Conservation (phyloP, 2,329 filamentous ascomycete genomes). For the Penicillium sclerotiorum region DNA sequence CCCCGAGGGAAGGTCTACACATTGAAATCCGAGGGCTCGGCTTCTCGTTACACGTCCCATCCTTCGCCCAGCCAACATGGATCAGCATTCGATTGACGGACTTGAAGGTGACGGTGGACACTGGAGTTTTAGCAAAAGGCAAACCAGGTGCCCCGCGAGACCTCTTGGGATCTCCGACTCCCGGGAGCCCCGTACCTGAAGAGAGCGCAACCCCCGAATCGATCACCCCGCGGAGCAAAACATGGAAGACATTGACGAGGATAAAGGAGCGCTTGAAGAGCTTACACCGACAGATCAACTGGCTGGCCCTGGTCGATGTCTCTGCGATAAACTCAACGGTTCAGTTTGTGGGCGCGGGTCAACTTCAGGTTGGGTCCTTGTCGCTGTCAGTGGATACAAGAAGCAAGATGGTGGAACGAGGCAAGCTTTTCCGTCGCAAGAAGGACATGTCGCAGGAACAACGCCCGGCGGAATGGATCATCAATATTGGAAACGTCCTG, state of each 20-base stretch:
- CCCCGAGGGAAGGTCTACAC: constrained; percentile 82
- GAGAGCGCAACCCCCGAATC: constrained; percentile 20
- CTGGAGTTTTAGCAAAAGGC: constrained; percentile 58
- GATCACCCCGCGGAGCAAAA: constrained; percentile 60
- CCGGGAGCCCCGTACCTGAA: constrained; percentile 22
- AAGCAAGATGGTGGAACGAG: constrained; percentile 86
- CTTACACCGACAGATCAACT: constrained; percentile 82
- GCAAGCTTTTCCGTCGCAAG: constrained; percentile 82
- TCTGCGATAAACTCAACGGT: constrained; percentile 79
- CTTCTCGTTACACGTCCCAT: constrained; percentile 85
- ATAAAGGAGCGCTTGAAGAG: constrained; percentile 84
- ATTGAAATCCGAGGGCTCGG: constrained; percentile 89
- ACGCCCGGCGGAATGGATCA: constrained; percentile 89
- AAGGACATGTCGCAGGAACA: constrained; percentile 65
- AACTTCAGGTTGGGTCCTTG: constrained; percentile 79
- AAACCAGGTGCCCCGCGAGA: constrained; percentile 21
- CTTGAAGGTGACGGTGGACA: constrained; percentile 79
- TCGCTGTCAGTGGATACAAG: constrained; percentile 88
- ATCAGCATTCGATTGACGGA: constrained; percentile 87
- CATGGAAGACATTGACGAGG: constrained; percentile 77
- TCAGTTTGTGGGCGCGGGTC: constrained; percentile 78
- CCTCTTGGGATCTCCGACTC: constrained; percentile 24
- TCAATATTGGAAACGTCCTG: constrained; percentile 80
- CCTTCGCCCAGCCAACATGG: constrained; percentile 97
- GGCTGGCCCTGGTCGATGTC: constrained; percentile 86